Evolutionary conservation across 2,329 filamentous ascomycete species (phyloP).

Genomic region (Capronia americana): DNA sequence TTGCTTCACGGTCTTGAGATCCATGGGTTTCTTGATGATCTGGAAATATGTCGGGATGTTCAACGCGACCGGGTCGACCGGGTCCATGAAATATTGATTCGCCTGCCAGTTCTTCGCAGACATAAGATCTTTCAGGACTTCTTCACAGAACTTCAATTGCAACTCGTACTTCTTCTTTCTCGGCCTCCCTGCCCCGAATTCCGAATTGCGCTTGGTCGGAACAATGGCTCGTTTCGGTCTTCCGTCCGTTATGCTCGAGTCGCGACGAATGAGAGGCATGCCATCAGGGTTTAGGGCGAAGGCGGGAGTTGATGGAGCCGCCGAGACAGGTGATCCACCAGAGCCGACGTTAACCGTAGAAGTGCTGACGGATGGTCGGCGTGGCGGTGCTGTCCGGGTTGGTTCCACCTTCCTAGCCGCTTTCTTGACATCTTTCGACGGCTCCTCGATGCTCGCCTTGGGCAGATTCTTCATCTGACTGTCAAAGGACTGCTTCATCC

Average conservation of each 20-base stretch:
- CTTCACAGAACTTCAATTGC: slow-evolving; percentile 88
- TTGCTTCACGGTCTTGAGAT: slow-evolving; percentile 78
- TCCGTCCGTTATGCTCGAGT: slow-evolving; percentile 77
- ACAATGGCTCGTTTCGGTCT: slow-evolving; percentile 94
- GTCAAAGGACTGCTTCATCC: slow-evolving; percentile 65
- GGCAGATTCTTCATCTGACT: slow-evolving; percentile 67
- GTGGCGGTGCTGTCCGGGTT: slow-evolving; percentile 52
- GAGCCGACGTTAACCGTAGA: slow-evolving; percentile 38
- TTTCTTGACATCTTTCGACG: slow-evolving; percentile 68
- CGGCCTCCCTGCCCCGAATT: slow-evolving; percentile 80
- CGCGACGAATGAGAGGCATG: slow-evolving; percentile 81
- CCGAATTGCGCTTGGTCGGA: slow-evolving; percentile 89
- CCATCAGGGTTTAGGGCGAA: slow-evolving; percentile 81
- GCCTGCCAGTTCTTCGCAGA: slow-evolving; percentile 72
- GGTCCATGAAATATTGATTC: slow-evolving; percentile 77
- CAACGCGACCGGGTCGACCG: slow-evolving; percentile 91
- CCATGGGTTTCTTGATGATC: slow-evolving; percentile 97
- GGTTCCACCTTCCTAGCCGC: slow-evolving; percentile 50
- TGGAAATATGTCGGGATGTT: slow-evolving; percentile 93
- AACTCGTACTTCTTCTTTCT: slow-evolving; percentile 90
- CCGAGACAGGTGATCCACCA: slow-evolving; percentile 54
- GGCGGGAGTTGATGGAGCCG: slow-evolving; percentile 57
- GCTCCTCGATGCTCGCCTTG: slow-evolving; percentile 62
- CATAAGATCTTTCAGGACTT: slow-evolving; percentile 77
- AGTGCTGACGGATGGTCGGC: slow-evolving; percentile 56